A percentile compares a stretch with the other conserved stretches of the same genome.
Conservation (phyloP, 306 rosid species). For the Hippophae gyantsensis region DNA sequence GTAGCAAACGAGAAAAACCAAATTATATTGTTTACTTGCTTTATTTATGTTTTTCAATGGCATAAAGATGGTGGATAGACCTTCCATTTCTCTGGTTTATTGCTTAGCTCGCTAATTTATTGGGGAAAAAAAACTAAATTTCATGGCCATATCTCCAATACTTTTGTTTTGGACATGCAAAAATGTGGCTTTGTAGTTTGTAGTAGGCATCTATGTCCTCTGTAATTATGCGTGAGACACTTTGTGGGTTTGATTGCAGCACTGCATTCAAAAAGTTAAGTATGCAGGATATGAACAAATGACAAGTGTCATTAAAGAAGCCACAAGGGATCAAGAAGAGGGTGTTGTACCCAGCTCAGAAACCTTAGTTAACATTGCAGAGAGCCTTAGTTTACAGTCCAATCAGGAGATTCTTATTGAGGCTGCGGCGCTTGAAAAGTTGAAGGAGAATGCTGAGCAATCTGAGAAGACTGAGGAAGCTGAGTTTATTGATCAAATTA, state of each 20-base stretch:
- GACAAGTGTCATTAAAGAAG: constrained; percentile 48
- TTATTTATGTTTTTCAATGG: not conserved
- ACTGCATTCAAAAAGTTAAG: constrained; percentile 60
- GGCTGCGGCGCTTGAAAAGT: constrained; percentile 78
- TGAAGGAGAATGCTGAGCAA: constrained; percentile 83
- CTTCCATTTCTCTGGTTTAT: no score
- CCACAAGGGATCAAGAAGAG: constrained; percentile 46
- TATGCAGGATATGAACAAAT: constrained; percentile 46
- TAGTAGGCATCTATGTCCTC: not conserved
- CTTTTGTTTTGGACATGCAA: no score
- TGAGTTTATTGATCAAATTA: constrained; percentile 64
- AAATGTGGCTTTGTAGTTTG: no score
- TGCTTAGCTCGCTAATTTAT: no score
- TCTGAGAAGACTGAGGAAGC: constrained; percentile 59
- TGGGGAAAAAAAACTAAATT: no score
- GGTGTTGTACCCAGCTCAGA: constrained; percentile 55
- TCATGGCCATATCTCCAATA: no score
- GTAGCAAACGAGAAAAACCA: constrained; percentile 28
- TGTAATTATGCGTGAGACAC: constrained; percentile 22
- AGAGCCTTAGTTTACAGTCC: constrained; percentile 48
- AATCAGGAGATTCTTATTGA: constrained; percentile 82
- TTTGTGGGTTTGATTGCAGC: constrained; percentile 41
- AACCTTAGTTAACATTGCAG: constrained; percentile 50
- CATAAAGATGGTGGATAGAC: no score
- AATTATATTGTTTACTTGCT: not conserved